A percentile compares a stretch with the other conserved stretches of the same genome.
phyloP scores from a whole-genome alignment of 2,329 filamentous ascomycete genomes.

The Spiromastix sp. region DNA sequence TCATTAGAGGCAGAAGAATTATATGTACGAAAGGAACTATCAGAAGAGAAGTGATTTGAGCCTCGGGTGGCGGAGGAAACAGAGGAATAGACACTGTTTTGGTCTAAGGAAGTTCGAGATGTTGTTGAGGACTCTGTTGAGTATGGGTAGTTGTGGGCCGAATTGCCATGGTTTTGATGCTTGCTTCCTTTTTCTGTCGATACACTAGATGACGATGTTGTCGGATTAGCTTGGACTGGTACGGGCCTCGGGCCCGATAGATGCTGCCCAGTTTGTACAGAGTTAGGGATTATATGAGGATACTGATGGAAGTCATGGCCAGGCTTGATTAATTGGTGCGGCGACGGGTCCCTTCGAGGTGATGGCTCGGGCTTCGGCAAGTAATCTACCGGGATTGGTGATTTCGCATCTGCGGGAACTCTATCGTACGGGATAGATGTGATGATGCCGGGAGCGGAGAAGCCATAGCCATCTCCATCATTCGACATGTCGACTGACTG shows the following conservation, averaged over 20 bases:
- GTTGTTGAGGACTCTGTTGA: conserved; percentile 43
- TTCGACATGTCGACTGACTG: conserved; percentile 60
- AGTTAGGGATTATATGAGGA: conserved; percentile 60
- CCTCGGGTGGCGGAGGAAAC: conserved; percentile 49
- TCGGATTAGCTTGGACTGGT: conserved; percentile 43
- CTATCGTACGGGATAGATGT: conserved; percentile 81
- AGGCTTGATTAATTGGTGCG: conserved; percentile 73
- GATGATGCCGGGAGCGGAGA: conserved; percentile 72
- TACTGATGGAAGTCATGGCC: conserved; percentile 82
- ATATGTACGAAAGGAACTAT: conserved; percentile 37
- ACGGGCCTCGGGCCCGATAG: conserved; percentile 52
- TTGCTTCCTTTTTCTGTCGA: conserved; percentile 60
- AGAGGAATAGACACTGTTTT: conserved; percentile 53
- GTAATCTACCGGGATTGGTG: conserved; percentile 63
- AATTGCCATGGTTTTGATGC: conserved; percentile 66
- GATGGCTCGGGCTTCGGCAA: conserved; percentile 54
- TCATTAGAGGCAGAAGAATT: conserved; percentile 27
- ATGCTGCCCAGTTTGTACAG: conserved; percentile 43
- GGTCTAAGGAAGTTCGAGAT: conserved; percentile 51
- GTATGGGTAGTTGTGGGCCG: conserved; percentile 49
- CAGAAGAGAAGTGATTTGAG: conserved; percentile 47
- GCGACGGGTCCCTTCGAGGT: conserved; percentile 59
- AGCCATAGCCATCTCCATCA: conserved; percentile 48
- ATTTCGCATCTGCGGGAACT: conserved; percentile 53
- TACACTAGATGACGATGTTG: conserved; percentile 58